A percentile compares a stretch with the other conserved stretches of the same genome.
These are phyloP conservation scores for Xylaria intraflava DNA, from an alignment of 495 filamentous ascomycete species.

Conservation along the genomic window DNA sequence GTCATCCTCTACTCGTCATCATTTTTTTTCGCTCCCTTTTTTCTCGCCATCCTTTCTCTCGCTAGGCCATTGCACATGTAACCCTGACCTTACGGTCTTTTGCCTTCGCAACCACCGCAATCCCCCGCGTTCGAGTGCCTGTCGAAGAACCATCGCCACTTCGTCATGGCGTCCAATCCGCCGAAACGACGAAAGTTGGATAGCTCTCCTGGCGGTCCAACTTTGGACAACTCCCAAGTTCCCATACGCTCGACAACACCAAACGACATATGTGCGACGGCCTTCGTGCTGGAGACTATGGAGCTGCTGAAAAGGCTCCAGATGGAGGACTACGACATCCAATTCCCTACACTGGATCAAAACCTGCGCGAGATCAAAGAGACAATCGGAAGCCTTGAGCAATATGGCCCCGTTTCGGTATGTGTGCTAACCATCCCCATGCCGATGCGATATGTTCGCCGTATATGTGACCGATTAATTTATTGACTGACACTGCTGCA, in stretches of 20 bases:
- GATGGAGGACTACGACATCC: conserved; percentile 61
- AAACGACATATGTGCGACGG: too few species aligned
- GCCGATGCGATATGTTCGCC: not conserved
- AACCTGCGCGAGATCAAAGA: conserved; percentile 65
- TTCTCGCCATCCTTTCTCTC: not conserved
- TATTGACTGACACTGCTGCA: not conserved
- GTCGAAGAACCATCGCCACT: not conserved
- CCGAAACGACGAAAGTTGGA: conserved; percentile 47
- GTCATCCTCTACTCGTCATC: too few species aligned
- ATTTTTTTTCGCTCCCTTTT: too few species aligned
- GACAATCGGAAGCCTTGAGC: conserved; percentile 62
- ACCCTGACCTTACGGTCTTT: not conserved
- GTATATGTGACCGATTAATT: not conserved
- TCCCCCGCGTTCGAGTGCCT: not conserved
- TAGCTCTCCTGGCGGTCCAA: conserved; percentile 23
- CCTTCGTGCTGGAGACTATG: conserved; percentile 84
- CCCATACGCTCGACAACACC: too few species aligned
- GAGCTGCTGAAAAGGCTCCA: conserved; percentile 67
- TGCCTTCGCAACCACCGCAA: not conserved
- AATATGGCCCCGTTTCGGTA: conserved; percentile 51
- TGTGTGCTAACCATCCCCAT: not conserved
- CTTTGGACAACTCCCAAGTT: too few species aligned
- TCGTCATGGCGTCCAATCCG: conserved; percentile 36
- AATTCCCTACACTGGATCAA: conserved; percentile 57
- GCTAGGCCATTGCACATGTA: not conserved